phyloP scores from a whole-genome alignment of 2,329 filamentous ascomycete species.

The Cladosporium sphaerospermum region DNA sequence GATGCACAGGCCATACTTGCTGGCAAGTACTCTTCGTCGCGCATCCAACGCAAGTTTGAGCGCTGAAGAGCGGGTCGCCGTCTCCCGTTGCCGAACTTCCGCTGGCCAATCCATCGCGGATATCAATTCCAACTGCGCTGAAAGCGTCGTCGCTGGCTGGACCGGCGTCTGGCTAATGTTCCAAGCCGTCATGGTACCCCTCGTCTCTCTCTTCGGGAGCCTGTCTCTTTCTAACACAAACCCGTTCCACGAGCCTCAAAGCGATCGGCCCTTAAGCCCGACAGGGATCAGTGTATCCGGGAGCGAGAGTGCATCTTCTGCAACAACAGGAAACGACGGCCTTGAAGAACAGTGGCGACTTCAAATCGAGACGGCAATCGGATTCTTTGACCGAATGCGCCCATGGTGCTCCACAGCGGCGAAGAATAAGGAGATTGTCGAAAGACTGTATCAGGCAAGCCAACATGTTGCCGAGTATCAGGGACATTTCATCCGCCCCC shows the following conservation, averaged over 20 bases:
- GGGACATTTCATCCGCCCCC: slow-evolving; percentile 18
- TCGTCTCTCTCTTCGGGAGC: slow-evolving; percentile 60
- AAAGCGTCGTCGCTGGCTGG: slow-evolving; percentile 73
- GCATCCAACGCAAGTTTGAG: slow-evolving; percentile 47
- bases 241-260: slow-evolving; percentile 1
- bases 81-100: slow-evolving; percentile 62
- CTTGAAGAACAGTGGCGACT: slow-evolving; percentile 36
- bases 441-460: slow-evolving; percentile 36
- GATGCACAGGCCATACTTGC: slow-evolving; percentile 65
- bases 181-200: slow-evolving; percentile 71
- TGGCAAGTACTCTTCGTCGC: slow-evolving; percentile 54
- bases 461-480: slow-evolving; percentile 23
- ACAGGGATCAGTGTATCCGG: slow-evolving; percentile 28
- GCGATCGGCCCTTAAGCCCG: slow-evolving; percentile 14
- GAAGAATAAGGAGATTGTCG: slow-evolving; percentile 37
- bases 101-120: slow-evolving; percentile 67
- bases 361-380: slow-evolving; percentile 37
- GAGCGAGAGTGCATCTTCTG: slow-evolving; percentile 24
- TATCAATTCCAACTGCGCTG: slow-evolving; percentile 62
- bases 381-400: slow-evolving; percentile 39
- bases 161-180: slow-evolving; percentile 78
- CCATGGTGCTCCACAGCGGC: slow-evolving; percentile 41
- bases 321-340: slow-evolving; percentile 18
- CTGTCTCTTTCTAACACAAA: slow-evolving; percentile 14
- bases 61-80: slow-evolving; percentile 60